Evolutionary conservation across 192 early-diverging fungal genomes (phyloP).

Genomic region (Rhizoclosmatium sp.): DNA sequence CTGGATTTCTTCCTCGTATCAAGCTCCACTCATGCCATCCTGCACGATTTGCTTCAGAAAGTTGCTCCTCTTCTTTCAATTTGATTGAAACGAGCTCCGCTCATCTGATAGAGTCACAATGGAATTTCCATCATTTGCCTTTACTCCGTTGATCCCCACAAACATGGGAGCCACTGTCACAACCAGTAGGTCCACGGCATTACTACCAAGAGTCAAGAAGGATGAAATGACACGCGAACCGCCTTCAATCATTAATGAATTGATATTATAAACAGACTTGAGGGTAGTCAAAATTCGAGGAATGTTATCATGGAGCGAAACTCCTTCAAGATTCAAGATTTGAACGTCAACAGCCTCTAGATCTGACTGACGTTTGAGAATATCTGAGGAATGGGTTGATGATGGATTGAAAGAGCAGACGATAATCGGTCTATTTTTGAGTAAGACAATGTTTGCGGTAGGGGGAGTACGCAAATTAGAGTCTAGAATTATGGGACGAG

Average conservation of each 20-base stretch:
- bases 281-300: conserved; percentile 5
- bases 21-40: not conserved
- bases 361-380: not conserved
- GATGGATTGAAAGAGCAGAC: conserved; percentile 4
- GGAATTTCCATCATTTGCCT: conserved; percentile 37
- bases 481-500: conserved; percentile 40
- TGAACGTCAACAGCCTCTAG: not conserved
- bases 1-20: not conserved
- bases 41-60: too few species aligned
- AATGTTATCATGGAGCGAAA: not conserved
- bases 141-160: conserved; percentile 66
- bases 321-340: conserved; percentile 1
- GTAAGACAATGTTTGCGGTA: conserved; percentile 5
- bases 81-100: too few species aligned
- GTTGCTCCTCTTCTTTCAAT: too few species aligned
- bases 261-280: conserved; percentile 46
- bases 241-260: conserved; percentile 84
- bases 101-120: not conserved
- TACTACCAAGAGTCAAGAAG: conserved; percentile 54
- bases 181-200: conserved; percentile 58
- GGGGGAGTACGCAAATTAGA: not conserved
- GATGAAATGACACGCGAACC: conserved; percentile 77
- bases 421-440: conserved; percentile 21
- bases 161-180: conserved; percentile 75
- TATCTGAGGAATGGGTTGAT: too few species aligned